These are phyloP conservation scores for Sporothrix brasiliensis DNA, from an alignment of 2,329 filamentous ascomycete genomes.

Conservation along the genomic window DNA sequence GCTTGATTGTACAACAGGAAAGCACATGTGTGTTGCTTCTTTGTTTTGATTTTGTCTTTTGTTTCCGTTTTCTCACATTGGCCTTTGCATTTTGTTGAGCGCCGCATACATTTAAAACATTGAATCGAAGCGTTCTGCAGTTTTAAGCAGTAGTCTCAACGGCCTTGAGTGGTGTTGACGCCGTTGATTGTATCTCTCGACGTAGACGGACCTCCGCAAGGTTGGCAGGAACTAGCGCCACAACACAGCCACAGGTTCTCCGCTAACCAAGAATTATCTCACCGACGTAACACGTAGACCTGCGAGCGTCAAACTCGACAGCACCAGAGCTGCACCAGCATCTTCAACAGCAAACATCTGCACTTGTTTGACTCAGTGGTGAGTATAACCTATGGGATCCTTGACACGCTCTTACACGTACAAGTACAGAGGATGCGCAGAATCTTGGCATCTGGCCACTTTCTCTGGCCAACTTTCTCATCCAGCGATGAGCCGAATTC, in stretches of 20 bases:
- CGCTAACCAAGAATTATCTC: background rate
- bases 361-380: background rate
- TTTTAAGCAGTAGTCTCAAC: too few relatives aligned
- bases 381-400: background rate
- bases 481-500: slow-evolving; percentile 13
- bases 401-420: background rate
- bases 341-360: background rate
- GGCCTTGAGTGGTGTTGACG: background rate
- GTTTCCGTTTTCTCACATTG: background rate
- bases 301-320: background rate
- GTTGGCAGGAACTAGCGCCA: background rate
- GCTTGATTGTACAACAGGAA: slow-evolving; percentile 27
- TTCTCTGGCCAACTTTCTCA: background rate
- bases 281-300: background rate
- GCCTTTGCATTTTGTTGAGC: background rate
- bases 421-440: background rate
- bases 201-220: too few relatives aligned
- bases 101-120: background rate
- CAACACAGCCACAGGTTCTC: slow-evolving; percentile 15
- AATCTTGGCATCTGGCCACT: background rate
- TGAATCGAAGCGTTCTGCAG: slow-evolving; percentile 2
- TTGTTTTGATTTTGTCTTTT: background rate
- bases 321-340: background rate
- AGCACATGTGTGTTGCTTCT: slow-evolving; percentile 17
- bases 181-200: background rate